A percentile compares a stretch with the other conserved stretches of the same genome.
phyloP scores from a whole-genome alignment of 2,329 filamentous ascomycete species.

The Ceratocystis alfenasii region DNA sequence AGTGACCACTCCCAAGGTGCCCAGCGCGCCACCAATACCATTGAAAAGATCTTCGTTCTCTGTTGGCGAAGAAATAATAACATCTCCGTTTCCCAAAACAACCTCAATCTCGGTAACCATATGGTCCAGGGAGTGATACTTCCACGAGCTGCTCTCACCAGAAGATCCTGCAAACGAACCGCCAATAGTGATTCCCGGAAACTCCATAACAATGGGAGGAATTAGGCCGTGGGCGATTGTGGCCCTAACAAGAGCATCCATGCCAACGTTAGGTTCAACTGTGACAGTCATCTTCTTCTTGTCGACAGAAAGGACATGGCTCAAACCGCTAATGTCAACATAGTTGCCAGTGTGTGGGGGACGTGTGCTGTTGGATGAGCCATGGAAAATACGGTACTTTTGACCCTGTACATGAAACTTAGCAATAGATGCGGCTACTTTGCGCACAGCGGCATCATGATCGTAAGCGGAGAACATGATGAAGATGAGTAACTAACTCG shows the following conservation, averaged over 20 bases:
- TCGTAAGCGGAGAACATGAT: conserved; percentile 25
- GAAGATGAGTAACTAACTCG: background rate
- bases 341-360: conserved; percentile 40
- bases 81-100: conserved; percentile 48
- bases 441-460: conserved; percentile 35
- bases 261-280: conserved; percentile 59
- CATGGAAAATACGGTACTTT: conserved; percentile 65
- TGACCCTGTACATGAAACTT: conserved; percentile 34
- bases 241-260: conserved; percentile 50
- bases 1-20: conserved; percentile 55
- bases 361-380: conserved; percentile 65
- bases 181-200: conserved; percentile 59
- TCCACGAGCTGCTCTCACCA: conserved; percentile 57
- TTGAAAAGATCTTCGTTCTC: conserved; percentile 49
- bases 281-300: conserved; percentile 41
- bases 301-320: conserved; percentile 51
- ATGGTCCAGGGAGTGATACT: conserved; percentile 52
- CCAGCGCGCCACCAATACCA: conserved; percentile 53
- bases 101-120: conserved; percentile 53
- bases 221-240: conserved; percentile 45
- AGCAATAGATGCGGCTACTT: conserved; percentile 35
- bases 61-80: conserved; percentile 39
- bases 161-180: conserved; percentile 56
- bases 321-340: conserved; percentile 55
- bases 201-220: conserved; percentile 58